These are phyloP conservation scores for Wickerhamiella domercqiae DNA, from an alignment of 805 yeast species.

Conservation along the genomic window DNA sequence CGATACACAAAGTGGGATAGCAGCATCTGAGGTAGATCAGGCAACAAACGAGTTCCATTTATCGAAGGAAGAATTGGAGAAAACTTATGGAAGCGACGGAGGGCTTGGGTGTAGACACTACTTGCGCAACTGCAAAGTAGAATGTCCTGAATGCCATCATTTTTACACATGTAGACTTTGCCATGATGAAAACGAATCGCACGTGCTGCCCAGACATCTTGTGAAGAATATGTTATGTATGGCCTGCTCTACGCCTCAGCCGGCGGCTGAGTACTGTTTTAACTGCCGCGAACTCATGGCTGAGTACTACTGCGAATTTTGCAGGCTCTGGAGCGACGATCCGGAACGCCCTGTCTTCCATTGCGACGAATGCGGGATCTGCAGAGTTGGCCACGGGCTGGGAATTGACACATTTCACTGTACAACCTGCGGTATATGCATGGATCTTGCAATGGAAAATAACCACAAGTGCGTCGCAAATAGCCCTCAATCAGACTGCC, in stretches of 20 bases:
- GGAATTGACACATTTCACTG: conserved; percentile 89
- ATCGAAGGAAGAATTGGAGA: conserved; percentile 29
- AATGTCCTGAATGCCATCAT: conserved; percentile 55
- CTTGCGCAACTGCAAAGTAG: conserved; percentile 66
- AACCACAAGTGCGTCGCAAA: conserved; percentile 65
- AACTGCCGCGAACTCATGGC: conserved; percentile 57
- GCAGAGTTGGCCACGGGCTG: conserved; percentile 76
- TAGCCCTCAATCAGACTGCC: conserved; percentile 82
- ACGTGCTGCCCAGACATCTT: conserved; percentile 41
- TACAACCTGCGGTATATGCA: conserved; percentile 74
- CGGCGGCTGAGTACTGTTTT: conserved; percentile 52
- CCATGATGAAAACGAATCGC: conserved; percentile 53
- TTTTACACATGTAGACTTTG: conserved; percentile 80
- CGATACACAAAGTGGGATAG: too few relatives aligned
- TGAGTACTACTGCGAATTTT: conserved; percentile 57
- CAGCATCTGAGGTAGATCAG: conserved; percentile 5
- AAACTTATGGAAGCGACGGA: conserved; percentile 26
- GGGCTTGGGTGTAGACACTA: conserved; percentile 72
- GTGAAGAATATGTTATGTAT: conserved; percentile 66
- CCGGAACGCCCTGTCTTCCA: conserved; percentile 69
- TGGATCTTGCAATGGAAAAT: conserved; percentile 60
- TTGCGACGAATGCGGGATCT: conserved; percentile 84
- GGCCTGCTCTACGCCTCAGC: conserved; percentile 62
- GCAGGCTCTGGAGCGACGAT: conserved; percentile 70
- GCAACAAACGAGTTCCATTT: conserved; percentile 24